These are phyloP conservation scores for Wolfiporia cocos DNA, from an alignment of 1,284 basidiomycete genomes.

Conservation along the genomic window DNA sequence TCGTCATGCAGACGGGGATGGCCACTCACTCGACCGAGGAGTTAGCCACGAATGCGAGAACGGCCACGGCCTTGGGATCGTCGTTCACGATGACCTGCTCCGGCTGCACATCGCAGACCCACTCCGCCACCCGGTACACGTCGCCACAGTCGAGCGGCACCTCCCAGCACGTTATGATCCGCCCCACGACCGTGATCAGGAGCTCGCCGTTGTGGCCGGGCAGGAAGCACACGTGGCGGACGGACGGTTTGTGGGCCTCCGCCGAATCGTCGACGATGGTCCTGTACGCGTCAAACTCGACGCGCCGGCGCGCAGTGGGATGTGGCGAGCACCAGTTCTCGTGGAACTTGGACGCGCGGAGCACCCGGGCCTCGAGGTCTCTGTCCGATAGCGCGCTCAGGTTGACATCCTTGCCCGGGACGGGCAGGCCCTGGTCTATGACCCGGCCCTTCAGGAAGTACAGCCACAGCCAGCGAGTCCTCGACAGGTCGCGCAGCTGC, in stretches of 20 bases:
- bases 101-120: slow-evolving; percentile 14
- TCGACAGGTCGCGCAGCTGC: slow-evolving; percentile 26
- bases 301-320: slow-evolving; percentile 18
- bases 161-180: slow-evolving; percentile 29
- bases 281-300: slow-evolving; percentile 22
- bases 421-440: slow-evolving; percentile 26
- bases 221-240: slow-evolving; percentile 28
- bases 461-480: slow-evolving; percentile 33
- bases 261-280: slow-evolving; percentile 11
- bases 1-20: background rate
- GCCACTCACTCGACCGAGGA: slow-evolving; percentile 13
- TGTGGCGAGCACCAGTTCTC: slow-evolving; percentile 29
- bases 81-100: slow-evolving; percentile 28
- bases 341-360: slow-evolving; percentile 31
- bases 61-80: slow-evolving; percentile 22
- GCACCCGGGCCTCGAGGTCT: slow-evolving; percentile 30
- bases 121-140: slow-evolving; percentile 28
- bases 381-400: slow-evolving; percentile 25
- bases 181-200: slow-evolving; percentile 24
- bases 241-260: slow-evolving; percentile 12
- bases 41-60: slow-evolving; percentile 20
- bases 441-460: slow-evolving; percentile 30
- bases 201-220: slow-evolving; percentile 28
- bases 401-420: slow-evolving; percentile 25
- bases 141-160: slow-evolving; percentile 28